Evolutionary conservation across 495 filamentous ascomycete species (phyloP).

Genomic region (Penicillium cinerascens): DNA sequence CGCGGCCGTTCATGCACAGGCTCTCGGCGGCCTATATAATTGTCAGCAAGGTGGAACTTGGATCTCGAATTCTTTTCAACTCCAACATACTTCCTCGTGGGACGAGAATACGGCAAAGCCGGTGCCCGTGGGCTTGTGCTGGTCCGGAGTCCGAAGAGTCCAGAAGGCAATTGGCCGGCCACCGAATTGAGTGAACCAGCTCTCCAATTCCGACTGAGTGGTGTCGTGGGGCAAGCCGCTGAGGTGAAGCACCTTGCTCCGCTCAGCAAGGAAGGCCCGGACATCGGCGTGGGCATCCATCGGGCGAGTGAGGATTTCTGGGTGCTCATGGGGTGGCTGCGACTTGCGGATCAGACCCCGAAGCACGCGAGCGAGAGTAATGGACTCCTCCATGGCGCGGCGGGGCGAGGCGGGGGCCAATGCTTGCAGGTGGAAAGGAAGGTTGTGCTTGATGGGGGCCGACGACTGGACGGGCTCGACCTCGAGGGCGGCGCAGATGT

Average conservation of each 20-base stretch:
- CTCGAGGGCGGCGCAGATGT: slow-evolving; percentile 96
- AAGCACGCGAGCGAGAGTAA: slow-evolving; percentile 88
- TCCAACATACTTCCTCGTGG: slow-evolving; percentile 86
- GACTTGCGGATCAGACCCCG: slow-evolving; percentile 92
- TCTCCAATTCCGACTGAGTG: slow-evolving; percentile 95
- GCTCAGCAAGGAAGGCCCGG: slow-evolving; percentile 88
- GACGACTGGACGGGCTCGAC: slow-evolving; percentile 95
- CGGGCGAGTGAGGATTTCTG: slow-evolving; percentile 86
- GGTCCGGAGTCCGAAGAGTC: slow-evolving; percentile 95
- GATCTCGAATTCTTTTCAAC: slow-evolving; percentile 2
- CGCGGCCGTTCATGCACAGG: slow-evolving; percentile 97
- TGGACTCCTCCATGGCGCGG: slow-evolving; percentile 94
- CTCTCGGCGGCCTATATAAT: slow-evolving; percentile 78
- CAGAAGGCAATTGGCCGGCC: slow-evolving; percentile 99
- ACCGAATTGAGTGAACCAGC: slow-evolving; percentile 98
- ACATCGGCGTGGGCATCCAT: slow-evolving; percentile 98
- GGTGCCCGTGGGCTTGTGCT: slow-evolving; percentile 96
- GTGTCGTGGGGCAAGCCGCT: slow-evolving; percentile 96
- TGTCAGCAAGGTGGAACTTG: slow-evolving; percentile 20
- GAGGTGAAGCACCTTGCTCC: slow-evolving; percentile 97
- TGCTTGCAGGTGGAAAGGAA: slow-evolving; percentile 96
- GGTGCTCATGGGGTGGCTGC: slow-evolving; percentile 86
- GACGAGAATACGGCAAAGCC: slow-evolving; percentile 98
- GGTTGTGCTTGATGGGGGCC: slow-evolving; percentile 96
- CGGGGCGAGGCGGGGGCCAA: slow-evolving; percentile 94